These are phyloP conservation scores for Xeromyces bisporus DNA, from an alignment of 495 filamentous ascomycete genomes.

Conservation along the genomic window DNA sequence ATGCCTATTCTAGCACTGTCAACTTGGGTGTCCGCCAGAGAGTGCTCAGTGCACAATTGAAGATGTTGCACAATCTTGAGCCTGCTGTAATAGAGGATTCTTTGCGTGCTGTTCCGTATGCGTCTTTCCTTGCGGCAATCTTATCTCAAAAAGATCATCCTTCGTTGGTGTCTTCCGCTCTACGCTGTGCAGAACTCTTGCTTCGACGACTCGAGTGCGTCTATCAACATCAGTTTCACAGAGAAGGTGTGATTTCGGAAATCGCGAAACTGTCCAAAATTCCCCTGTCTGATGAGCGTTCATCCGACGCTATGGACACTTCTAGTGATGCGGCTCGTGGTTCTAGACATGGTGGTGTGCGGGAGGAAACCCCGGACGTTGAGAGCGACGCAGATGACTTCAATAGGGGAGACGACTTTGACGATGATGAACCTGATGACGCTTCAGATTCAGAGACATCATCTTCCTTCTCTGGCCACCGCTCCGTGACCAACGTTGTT, in stretches of 20 bases:
- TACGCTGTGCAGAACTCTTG: slow-evolving; percentile 78
- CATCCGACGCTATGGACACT: slow-evolving; percentile 10
- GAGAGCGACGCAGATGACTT: slow-evolving; percentile 37
- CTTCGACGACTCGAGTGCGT: slow-evolving; percentile 67
- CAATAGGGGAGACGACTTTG: slow-evolving; percentile 38
- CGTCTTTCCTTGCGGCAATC: slow-evolving; percentile 92
- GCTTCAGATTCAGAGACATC: slow-evolving; percentile 53
- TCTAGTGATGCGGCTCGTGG: slow-evolving; percentile 6
- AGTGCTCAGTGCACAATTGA: slow-evolving; percentile 83
- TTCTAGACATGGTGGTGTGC: neutral
- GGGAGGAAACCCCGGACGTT: slow-evolving; percentile 26
- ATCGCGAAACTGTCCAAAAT: slow-evolving; percentile 58
- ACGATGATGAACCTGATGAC: slow-evolving; percentile 44
- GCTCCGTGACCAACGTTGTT: slow-evolving; percentile 29
- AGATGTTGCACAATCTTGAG: slow-evolving; percentile 96
- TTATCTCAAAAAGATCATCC: slow-evolving; percentile 91
- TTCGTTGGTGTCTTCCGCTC: slow-evolving; percentile 64
- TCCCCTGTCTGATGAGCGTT: slow-evolving; percentile 20
- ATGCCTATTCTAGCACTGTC: slow-evolving; percentile 95
- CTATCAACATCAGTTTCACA: slow-evolving; percentile 92
- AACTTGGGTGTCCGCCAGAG: slow-evolving; percentile 97
- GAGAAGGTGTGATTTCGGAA: slow-evolving; percentile 90
- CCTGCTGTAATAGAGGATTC: slow-evolving; percentile 68
- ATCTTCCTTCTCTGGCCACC: slow-evolving; percentile 33
- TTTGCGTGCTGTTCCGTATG: slow-evolving; percentile 80